Evolutionary conservation across 257 asterid species (phyloP).

Genomic region (Rubia yunnanensis): DNA sequence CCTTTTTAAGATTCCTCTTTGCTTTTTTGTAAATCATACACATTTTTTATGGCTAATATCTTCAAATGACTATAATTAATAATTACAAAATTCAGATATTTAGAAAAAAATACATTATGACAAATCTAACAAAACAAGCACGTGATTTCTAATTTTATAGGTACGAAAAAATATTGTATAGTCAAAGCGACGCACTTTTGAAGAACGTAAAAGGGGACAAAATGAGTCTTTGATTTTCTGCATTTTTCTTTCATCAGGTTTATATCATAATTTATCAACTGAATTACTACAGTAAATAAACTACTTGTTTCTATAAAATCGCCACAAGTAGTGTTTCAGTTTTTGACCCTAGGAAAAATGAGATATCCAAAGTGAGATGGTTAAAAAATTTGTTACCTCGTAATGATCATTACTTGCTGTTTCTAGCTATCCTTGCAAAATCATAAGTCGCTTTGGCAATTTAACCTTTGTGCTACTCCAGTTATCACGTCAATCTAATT

Average conservation of each 20-base stretch:
- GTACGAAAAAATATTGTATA: too few relatives aligned
- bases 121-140: background rate
- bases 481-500: background rate
- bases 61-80: background rate
- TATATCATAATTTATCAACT: background rate
- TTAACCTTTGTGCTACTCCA: background rate
- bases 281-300: background rate
- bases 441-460: background rate
- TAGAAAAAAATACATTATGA: background rate
- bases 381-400: background rate
- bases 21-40: too few relatives aligned
- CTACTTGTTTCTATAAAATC: background rate
- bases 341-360: background rate
- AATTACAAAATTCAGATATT: background rate
- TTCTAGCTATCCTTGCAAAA: background rate
- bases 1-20: background rate
- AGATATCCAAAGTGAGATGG: background rate
- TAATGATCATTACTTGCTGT: background rate
- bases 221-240: background rate
- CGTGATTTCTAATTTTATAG: background rate
- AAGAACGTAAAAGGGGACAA: background rate
- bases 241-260: background rate
- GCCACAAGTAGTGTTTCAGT: background rate
- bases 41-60: background rate
- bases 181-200: background rate